These are phyloP conservation scores for Sarcodon aspratus DNA, from an alignment of 768 basidiomycete genomes.

Conservation along the genomic window DNA sequence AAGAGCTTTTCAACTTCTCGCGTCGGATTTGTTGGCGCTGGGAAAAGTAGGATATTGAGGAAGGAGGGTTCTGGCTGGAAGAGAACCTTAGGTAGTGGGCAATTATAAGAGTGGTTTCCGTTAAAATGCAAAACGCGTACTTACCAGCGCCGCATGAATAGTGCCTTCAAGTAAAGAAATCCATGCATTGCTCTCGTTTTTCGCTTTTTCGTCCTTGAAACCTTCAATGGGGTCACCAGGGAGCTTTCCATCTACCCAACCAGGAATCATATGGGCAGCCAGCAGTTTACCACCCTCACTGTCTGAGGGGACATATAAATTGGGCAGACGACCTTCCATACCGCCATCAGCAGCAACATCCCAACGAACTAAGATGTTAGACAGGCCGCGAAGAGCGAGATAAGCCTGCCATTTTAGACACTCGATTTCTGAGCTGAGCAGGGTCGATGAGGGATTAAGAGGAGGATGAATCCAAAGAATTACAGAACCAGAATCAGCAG, in stretches of 20 bases:
- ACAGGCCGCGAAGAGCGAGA: slow-evolving; percentile 53
- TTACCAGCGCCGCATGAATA: slow-evolving; percentile 67
- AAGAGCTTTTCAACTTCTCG: slow-evolving; percentile 20
- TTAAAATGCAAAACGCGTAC: slow-evolving; percentile 3
- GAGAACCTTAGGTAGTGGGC: slow-evolving; percentile 14
- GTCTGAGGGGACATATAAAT: slow-evolving; percentile 43
- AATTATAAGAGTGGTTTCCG: slow-evolving; percentile 4
- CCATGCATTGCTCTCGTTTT: slow-evolving; percentile 78
- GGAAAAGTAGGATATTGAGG: slow-evolving; percentile 28
- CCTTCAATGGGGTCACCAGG: slow-evolving; percentile 46
- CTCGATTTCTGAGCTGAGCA: slow-evolving; percentile 68
- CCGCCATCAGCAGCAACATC: slow-evolving; percentile 64
- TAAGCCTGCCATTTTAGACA: slow-evolving; percentile 90
- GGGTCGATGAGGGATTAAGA: slow-evolving; percentile 8
- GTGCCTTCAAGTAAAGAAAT: slow-evolving; percentile 65
- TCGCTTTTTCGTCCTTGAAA: slow-evolving; percentile 44
- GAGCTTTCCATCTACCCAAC: slow-evolving; percentile 56
- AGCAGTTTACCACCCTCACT: slow-evolving; percentile 36
- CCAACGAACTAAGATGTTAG: slow-evolving; percentile 43
- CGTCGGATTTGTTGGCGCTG: slow-evolving; percentile 1
- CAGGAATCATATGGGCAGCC: slow-evolving; percentile 55
- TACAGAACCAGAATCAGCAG: slow-evolving; percentile 11
- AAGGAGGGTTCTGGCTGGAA: slow-evolving; percentile 33
- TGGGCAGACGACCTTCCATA: slow-evolving; percentile 57
- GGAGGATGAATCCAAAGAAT: slow-evolving; percentile 63